phyloP scores from a whole-genome alignment of 441 rosid genomes.

The Bruguiera hainesii region DNA sequence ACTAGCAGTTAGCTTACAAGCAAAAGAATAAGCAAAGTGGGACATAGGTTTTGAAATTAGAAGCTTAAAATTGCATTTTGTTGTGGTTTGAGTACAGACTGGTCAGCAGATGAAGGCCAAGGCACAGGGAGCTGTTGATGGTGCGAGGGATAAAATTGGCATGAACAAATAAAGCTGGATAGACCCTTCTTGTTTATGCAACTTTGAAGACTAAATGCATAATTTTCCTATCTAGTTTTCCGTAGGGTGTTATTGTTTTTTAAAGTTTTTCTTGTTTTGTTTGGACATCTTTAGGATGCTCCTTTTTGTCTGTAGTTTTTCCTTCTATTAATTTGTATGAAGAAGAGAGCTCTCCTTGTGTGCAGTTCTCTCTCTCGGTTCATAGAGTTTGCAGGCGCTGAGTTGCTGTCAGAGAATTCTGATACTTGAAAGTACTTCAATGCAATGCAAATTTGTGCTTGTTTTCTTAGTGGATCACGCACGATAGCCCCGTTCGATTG shows the following conservation, averaged over 20 bases:
- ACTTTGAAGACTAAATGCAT: neutral
- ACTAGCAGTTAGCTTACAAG: no score
- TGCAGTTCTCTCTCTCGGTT: neutral
- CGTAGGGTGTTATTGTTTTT: neutral
- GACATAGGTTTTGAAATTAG: neutral
- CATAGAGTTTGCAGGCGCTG: neutral
- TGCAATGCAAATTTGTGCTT: no score
- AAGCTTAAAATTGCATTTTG: neutral
- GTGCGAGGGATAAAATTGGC: conserved; percentile 64
- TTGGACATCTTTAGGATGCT: neutral
- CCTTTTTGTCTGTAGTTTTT: no score
- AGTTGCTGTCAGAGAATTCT: conserved; percentile 1
- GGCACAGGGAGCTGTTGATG: conserved; percentile 61
- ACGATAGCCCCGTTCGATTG: no score
- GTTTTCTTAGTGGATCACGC: no score
- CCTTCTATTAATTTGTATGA: neutral
- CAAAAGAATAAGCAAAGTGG: no score
- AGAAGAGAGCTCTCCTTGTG: neutral
- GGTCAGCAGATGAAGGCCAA: conserved; percentile 51
- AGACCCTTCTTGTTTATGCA: neutral
- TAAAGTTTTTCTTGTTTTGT: neutral
- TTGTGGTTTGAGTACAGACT: conserved; percentile 30
- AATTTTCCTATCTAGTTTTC: neutral
- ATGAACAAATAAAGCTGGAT: conserved; percentile 45
- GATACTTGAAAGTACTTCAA: neutral